Evolutionary conservation across 148 eudicot genomes (phyloP), one percentile per base, ranked within the genome.

Genomic region (Rhododendron griersonianum): DNA sequence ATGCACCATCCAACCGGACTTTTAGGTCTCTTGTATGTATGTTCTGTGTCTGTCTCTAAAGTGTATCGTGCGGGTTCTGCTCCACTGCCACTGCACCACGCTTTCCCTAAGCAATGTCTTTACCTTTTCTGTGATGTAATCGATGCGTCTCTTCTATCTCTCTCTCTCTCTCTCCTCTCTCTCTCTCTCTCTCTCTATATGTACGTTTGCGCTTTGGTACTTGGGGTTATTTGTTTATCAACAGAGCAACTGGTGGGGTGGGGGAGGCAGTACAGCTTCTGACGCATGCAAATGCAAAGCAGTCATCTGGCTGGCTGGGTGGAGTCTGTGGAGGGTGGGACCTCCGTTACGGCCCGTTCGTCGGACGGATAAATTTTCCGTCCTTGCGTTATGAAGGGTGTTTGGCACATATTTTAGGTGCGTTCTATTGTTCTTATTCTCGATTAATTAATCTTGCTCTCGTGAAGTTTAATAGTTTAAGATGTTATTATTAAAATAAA

Each of bases 51-150:
- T 15, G n/a, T 35, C 10, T 5, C 11, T 5, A 10, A 45, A 48
- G 16, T 23, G n/a, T 28, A 45, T 25, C 21, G 80, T 50, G 85
- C 63, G 47, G 48, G 30, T 21, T 19, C 85, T 75, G 81, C 80
- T 21, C 23, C 81, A 50, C 80, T 74, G 80, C 13, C 86, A 71
- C 30, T 28, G 41, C 19, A 47, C 63, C 78, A 83, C 30, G 33
- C 67, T 74, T 84, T 84, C 48, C 86, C 80, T 48, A 84, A 84
- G 81, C 81, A 84, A 84, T 37, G 71, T 75, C 67, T 76, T 50
- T 30, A 35, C 63, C 80, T 84, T 41, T 51, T 75, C 71, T 55
- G n/a, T 53, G 81, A 35, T 53, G 81, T 71, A 75, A 84, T 75
- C 71, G 71, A 84, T 87, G 86, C 67, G 73, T 81, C 82, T 47